Evolutionary conservation across 768 basidiomycete genomes (phyloP), one percentile per base, ranked within the genome.

Genomic region (Hypsizygus marmoreus): DNA sequence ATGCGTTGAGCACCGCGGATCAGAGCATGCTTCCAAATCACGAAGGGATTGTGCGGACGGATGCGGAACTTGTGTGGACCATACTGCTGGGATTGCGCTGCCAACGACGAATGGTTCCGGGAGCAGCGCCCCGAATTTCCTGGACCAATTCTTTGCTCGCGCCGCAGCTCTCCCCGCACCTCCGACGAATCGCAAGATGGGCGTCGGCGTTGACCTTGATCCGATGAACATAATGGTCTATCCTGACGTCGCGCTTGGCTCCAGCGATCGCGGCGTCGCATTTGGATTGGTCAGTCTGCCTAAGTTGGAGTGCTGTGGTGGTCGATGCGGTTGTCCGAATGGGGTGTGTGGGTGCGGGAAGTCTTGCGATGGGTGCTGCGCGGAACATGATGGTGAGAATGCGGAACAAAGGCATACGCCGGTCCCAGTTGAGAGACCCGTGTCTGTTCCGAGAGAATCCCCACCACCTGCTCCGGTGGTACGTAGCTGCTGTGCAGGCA

Each of bases 141-240:
- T 88, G 45, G 80, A 88, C 45, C 68, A 68, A 35, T 89, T 89
- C 65, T 81, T 86, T 49, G 80, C 82, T 23, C 73, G 75, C 22
- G 84, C 83, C 3, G 83, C 86, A n/a, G 66, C 81, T 4, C 72
- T 86, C n/a, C 86, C 86, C n/a, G 66, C 67, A 10, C 79, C 80
- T 1, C 81, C 83, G 3, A 46, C 53, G 5, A 62, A 71, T 51
- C 68, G 68, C 16, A 75, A 72, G 24, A 70, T 63, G 54, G 60
- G 68, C 38, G 53, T 60, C 13, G 70, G 67, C 2, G 50, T 67
- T 25, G 55, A 57, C 12, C 58, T 82, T 30, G 79, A 85, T 61
- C 76, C 77, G 0, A 75, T 72, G 61, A 74, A 84, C 51, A 59
- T 77, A 19, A 74, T 63, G 26, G 64, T 76, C 0, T 78, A 77